Percentiles rank a stretch among this genome's conserved stretches.
phyloP scores from a whole-genome alignment of 306 rosid genomes.

The Aeschynomene evenia region DNA sequence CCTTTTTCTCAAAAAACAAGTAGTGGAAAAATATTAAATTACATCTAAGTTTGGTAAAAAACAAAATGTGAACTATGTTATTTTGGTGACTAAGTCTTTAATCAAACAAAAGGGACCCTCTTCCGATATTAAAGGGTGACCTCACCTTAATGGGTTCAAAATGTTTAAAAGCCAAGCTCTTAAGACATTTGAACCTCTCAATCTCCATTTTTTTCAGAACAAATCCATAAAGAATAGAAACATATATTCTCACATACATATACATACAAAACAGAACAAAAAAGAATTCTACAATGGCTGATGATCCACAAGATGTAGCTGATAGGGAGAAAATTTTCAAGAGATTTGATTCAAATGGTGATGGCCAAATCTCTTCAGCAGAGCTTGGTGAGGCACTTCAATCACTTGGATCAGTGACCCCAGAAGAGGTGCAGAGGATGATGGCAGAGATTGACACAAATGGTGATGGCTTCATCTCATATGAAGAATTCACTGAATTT shows the following conservation, averaged over 20 bases:
- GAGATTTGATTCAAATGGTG: constrained; percentile 60
- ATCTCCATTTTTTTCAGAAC: constrained; percentile 26
- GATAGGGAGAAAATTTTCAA: constrained; percentile 70
- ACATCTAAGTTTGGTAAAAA: constrained; percentile 10
- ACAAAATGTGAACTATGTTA: constrained; percentile 18
- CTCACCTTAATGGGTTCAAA: constrained; percentile 20
- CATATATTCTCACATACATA: constrained; percentile 16
- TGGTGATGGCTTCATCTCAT: constrained; percentile 72
- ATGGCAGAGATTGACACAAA: constrained; percentile 75
- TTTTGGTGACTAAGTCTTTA: constrained; percentile 27
- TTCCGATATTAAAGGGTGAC: constrained; percentile 38
- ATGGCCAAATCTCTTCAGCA: constrained; percentile 62
- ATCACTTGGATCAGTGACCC: constrained; percentile 58
- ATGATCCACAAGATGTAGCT: constrained; percentile 44
- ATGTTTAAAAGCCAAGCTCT: constrained; percentile 31
- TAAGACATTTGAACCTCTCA: not conserved
- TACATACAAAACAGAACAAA: not conserved
- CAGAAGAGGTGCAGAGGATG: constrained; percentile 60
- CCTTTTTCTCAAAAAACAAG: not conserved
- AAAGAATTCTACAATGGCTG: constrained; percentile 22
- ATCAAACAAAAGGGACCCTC: constrained; percentile 7
- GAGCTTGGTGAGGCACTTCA: constrained; percentile 75
- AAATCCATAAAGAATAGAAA: constrained; percentile 11
- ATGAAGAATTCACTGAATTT: constrained; percentile 55
- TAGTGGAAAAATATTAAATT: not conserved